Base-by-base conservation (phyloP, 257 asterid species). In the Capsicum rhomboideum region DNA sequence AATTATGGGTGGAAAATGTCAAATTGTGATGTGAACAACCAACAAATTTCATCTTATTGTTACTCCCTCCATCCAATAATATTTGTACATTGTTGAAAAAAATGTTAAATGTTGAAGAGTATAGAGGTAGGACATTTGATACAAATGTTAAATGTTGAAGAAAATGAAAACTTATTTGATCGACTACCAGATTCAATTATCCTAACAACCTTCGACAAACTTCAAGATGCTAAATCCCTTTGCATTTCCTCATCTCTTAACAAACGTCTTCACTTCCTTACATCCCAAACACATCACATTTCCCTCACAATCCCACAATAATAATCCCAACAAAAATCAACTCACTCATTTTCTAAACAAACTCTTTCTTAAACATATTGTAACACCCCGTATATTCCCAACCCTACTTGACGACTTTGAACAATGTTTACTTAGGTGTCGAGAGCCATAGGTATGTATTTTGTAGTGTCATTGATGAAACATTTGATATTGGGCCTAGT, bases 101-200 rank as follows among this genome's bases (percentile, higher is more conserved):
- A n/a, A n/a, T n/a, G n/a, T n/a, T n/a, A n/a, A n/a, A n/a, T n/a
- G n/a, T n/a, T n/a, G n/a, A n/a, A n/a, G n/a, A n/a, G n/a, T n/a
- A n/a, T n/a, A n/a, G n/a, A n/a, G n/a, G n/a, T n/a, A n/a, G n/a
- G n/a, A n/a, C n/a, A n/a, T n/a, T n/a, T n/a, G n/a, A n/a, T n/a
- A n/a, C n/a, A n/a, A 21, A 71, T 71, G 2, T 42, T 0, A 42
- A 21, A 75, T 42, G 4, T 13, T 11, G 18, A 40, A 46, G 63
- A 87, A 61, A 55, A 83, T 69, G 82, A 49, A 7, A 90, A 92
- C 79, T 40, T 66, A 21, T 93, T 94, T 85, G 95, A 92, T 64
- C 87, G 90, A 2, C 78, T 94, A 66, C 95, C 98, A n/a, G 95
- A 94, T 86, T 93, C 88, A 13, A 61, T 93, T 29, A 79, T 92